Percentiles rank a stretch among this genome's conserved stretches.
These are phyloP conservation scores for Boletus nobilissimus DNA, from an alignment of 1,284 basidiomycete species.

Conservation along the genomic window DNA sequence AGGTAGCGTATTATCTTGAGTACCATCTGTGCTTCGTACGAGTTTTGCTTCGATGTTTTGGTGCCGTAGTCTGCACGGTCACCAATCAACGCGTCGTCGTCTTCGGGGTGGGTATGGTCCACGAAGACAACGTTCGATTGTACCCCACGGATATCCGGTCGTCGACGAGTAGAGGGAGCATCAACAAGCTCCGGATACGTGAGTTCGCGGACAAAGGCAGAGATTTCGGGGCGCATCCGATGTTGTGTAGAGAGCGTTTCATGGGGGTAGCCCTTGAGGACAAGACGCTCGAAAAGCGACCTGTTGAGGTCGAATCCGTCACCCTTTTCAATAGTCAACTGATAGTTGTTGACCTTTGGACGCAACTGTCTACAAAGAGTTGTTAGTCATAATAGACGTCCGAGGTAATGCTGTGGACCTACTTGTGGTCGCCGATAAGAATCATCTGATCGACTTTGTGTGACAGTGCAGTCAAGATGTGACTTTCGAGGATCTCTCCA, in stretches of 20 bases:
- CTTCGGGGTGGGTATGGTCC: constrained; percentile 64
- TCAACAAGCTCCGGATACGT: constrained; percentile 72
- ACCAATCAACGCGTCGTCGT: constrained; percentile 50
- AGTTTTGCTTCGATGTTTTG: constrained; percentile 67
- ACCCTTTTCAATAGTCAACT: constrained; percentile 70
- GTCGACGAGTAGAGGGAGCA: constrained; percentile 56
- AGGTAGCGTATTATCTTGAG: constrained; percentile 72
- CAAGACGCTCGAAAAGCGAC: constrained; percentile 72
- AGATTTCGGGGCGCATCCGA: constrained; percentile 76
- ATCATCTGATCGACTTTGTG: constrained; percentile 59
- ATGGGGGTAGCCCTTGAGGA: constrained; percentile 68
- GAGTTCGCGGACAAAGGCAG: constrained; percentile 62
- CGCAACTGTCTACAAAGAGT: constrained; percentile 62
- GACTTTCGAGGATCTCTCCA: constrained; percentile 74
- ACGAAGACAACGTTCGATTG: constrained; percentile 68
- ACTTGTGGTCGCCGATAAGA: constrained; percentile 78
- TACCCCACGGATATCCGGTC: constrained; percentile 62
- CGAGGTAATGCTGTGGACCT: background rate
- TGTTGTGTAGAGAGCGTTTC: constrained; percentile 63
- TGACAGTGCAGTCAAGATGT: constrained; percentile 66
- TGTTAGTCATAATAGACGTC: background rate
- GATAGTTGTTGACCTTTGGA: constrained; percentile 73
- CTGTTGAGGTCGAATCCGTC: constrained; percentile 70
- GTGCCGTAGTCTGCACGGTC: constrained; percentile 57
- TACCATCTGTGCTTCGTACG: constrained; percentile 66